Evolutionary conservation across 805 yeast species (phyloP).

Genomic region (Schwanniomyces polymorphus): DNA sequence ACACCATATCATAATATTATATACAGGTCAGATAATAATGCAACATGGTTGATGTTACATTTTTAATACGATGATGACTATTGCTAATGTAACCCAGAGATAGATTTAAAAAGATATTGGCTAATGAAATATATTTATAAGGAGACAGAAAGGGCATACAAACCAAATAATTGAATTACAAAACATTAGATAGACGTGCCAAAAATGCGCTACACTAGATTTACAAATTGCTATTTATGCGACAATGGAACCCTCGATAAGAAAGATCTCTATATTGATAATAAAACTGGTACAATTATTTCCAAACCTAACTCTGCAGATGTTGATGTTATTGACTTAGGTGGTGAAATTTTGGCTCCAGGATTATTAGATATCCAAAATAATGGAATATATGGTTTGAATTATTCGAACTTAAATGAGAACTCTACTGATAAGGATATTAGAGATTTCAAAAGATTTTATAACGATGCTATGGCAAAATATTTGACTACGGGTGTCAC

Average conservation of each 20-base stretch:
- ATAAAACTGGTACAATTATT: conserved; percentile 41
- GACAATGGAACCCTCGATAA: conserved; percentile 39
- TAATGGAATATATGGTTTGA: conserved; percentile 58
- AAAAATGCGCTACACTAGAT: conserved; percentile 20
- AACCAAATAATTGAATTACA: neutral
- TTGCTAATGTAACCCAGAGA: neutral
- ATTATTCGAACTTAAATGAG: conserved; percentile 41
- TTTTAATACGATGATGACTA: neutral
- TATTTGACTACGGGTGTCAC: conserved; percentile 55
- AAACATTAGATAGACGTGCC: neutral
- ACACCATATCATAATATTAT: neutral
- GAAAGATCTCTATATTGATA: conserved; percentile 46
- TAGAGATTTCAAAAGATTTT: conserved; percentile 30
- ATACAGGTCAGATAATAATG: neutral
- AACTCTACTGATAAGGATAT: conserved; percentile 30
- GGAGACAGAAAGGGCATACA: neutral
- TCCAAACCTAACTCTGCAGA: conserved; percentile 16
- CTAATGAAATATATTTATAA: neutral
- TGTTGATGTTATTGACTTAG: conserved; percentile 38
- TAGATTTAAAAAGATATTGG: neutral
- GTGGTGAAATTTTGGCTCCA: conserved; percentile 51
- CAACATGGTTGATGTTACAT: neutral
- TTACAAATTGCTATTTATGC: conserved; percentile 44
- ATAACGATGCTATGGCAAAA: conserved; percentile 45
- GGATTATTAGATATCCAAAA: conserved; percentile 60